Evolutionary conservation across 129 eudicot species (phyloP).

Genomic region (sunflower (Helianthus annuus)): HanXRQr2.0-SUNRISE NC_035443.2:120796821-120797320

Average conservation of each 20-base stretch:
- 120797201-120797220: conserved; percentile 9
- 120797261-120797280: conserved; percentile 9
- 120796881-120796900: not conserved
- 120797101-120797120: not conserved
- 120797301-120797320: not conserved
- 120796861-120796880: not conserved
- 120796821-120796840: too few species aligned
- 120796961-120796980: not conserved
- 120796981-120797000: not conserved
- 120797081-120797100: not conserved
- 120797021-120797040: not conserved
- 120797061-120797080: not conserved
- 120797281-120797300: conserved; percentile 13
- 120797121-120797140: conserved; percentile 10
- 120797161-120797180: conserved; percentile 4
- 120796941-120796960: not conserved
- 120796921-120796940: not conserved
- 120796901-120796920: not conserved
- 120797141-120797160: conserved; percentile 8
- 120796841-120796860: not conserved
- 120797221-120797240: conserved; percentile 10
- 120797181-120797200: conserved; percentile 14
- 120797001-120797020: not conserved
- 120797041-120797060: not conserved
- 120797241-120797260: not conserved